A percentile compares a stretch with the other conserved stretches of the same genome.
These are phyloP conservation scores for Hura crepitans DNA, from an alignment of 441 rosid genomes.

Conservation along the genomic window DNA sequence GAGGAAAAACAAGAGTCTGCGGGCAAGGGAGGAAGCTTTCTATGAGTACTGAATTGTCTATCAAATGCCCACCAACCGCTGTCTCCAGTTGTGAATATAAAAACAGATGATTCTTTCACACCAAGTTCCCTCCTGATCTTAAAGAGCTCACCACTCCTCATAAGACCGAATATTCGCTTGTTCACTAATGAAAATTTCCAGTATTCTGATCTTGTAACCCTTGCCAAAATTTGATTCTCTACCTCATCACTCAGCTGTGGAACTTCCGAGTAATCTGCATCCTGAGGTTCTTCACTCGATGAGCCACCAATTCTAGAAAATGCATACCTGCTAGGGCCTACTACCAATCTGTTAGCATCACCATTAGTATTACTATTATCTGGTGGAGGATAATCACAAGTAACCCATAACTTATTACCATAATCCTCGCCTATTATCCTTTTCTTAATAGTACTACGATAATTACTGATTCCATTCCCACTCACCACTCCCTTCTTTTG, in stretches of 20 bases:
- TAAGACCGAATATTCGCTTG: constrained; percentile 44
- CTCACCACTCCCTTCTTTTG: constrained; percentile 25
- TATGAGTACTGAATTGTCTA: constrained; percentile 40
- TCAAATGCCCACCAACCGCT: constrained; percentile 69
- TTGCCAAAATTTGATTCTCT: constrained; percentile 67
- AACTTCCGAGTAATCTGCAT: constrained; percentile 72
- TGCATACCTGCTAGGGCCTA: constrained; percentile 27
- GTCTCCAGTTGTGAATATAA: constrained; percentile 67
- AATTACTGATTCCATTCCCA: constrained; percentile 9
- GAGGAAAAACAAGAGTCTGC: constrained; percentile 55
- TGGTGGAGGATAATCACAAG: constrained; percentile 19
- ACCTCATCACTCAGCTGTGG: constrained; percentile 64
- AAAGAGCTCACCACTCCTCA: constrained; percentile 63
- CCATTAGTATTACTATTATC: constrained; percentile 25
- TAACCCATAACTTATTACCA: constrained; percentile 10
- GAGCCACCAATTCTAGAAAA: constrained; percentile 22
- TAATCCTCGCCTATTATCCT: constrained; percentile 26
- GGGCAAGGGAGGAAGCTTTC: constrained; percentile 62
- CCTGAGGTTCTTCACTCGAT: constrained; percentile 58
- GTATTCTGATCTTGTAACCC: constrained; percentile 65
- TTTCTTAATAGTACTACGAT: constrained; percentile 23
- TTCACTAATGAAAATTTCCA: constrained; percentile 57
- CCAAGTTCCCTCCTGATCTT: constrained; percentile 60
- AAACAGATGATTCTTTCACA: constrained; percentile 62
- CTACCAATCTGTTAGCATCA: constrained; percentile 10